Evolutionary conservation across 441 rosid species (phyloP), one percentile per base, ranked within the genome.

Genomic region (Erysimum cheiri): DNA sequence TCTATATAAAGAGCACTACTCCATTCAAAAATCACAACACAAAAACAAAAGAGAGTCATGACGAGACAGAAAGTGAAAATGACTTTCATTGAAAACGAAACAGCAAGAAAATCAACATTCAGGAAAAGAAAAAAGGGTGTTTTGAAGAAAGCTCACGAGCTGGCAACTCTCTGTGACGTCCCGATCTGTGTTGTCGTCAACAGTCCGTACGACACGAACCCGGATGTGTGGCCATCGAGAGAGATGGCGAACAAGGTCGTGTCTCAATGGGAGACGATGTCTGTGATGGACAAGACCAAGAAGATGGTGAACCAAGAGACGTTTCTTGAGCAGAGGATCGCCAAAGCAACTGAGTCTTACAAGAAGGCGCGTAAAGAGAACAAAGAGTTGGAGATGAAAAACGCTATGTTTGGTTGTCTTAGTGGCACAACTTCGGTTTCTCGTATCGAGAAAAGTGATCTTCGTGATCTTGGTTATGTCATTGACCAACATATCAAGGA

Each of bases 21-120:
- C 53, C 47, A 5, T 2, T 4, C 5, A 1, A 5, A 63, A 71
- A 46, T 4, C 8, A 12, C n/a, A 36, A 39, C 28, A 14, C 5
- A 32, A 5, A 19, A 33, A 1, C 26, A 2, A 47, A 4, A 46
- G 9, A 64, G 14, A 36, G 5, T 6, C 13, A 74, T 74, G 92
- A 77, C 91, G 2, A 85, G 89, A 60, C 66, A 73, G 74, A 90
- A 82, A 78, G 87, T 90, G 78, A 87, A 86, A 64, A 70, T 90
- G 29, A 70, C 78, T 3, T 85, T 46, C 71, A 84, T 90, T 4
- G 32, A 50, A 29, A 82, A 83, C 13, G 90, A 86, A 7, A 33
- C 88, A 3, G 61, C 85, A 12, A 85, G 89, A 40, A 89, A 78
- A 53, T 80, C 84, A 15, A 84, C 89, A 0, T 87, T 35, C 72